A percentile compares a stretch with the other conserved stretches of the same genome.
Evolutionary conservation across 2,329 filamentous ascomycete species (phyloP).

Genomic region (Penicillium decumbens): DNA sequence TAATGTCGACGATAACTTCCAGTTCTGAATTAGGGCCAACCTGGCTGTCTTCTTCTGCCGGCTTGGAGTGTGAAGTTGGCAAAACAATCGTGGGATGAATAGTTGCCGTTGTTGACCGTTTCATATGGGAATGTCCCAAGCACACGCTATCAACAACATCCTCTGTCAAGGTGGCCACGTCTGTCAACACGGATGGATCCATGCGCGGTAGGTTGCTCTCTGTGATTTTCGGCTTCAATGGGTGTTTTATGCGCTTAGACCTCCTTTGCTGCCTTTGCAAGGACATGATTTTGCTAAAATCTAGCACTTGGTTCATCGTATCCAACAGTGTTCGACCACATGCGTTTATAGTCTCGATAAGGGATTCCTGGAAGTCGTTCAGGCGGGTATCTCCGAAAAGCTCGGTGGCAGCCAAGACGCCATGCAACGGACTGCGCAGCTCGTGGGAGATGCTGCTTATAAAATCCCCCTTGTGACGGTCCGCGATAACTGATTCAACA

Average conservation of each 20-base stretch:
- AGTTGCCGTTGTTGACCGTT: background rate
- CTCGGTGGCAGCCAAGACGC: slow-evolving; percentile 45
- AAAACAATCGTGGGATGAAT: background rate
- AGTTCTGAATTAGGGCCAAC: background rate
- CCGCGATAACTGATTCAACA: slow-evolving; percentile 31
- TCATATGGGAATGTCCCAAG: slow-evolving; percentile 15
- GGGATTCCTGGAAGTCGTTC: slow-evolving; percentile 36
- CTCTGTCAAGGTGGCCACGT: slow-evolving; percentile 26
- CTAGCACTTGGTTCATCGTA: slow-evolving; percentile 37
- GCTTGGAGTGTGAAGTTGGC: background rate
- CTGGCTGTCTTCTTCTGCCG: background rate
- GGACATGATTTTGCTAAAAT: slow-evolving; percentile 31
- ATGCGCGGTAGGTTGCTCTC: background rate
- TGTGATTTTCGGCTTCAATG: slow-evolving; percentile 1
- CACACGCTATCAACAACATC: slow-evolving; percentile 25
- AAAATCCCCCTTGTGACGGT: slow-evolving; percentile 50
- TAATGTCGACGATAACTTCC: background rate
- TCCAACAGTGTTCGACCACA: slow-evolving; percentile 50
- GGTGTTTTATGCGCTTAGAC: slow-evolving; percentile 1
- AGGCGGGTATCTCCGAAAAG: slow-evolving; percentile 44
- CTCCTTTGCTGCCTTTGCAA: slow-evolving; percentile 1
- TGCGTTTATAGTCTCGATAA: slow-evolving; percentile 46
- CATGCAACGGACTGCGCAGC: slow-evolving; percentile 45
- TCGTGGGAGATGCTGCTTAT: slow-evolving; percentile 51
- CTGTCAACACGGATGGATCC: slow-evolving; percentile 7